Conservation (phyloP, 2,329 filamentous ascomycete species). For the Fusarium brevicatenulatum region DNA sequence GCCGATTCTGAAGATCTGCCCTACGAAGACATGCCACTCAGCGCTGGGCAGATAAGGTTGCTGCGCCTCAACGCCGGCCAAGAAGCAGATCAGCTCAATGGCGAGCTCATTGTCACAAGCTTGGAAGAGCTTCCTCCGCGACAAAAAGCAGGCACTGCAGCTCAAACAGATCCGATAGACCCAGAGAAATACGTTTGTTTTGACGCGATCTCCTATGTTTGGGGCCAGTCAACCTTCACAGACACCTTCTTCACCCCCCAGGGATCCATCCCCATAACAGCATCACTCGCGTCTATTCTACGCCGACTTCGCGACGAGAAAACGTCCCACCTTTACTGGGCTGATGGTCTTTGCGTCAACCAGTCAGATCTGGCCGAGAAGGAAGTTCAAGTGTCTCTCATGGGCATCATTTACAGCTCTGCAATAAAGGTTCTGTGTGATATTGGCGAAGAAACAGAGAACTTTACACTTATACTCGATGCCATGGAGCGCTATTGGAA, state of each 20-base stretch:
- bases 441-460: neutral
- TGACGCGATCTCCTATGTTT: constrained; percentile 15
- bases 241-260: neutral
- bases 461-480: neutral
- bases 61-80: neutral
- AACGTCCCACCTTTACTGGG: neutral
- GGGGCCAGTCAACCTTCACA: neutral
- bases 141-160: neutral
- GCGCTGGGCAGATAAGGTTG: neutral
- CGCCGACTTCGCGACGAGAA: neutral
- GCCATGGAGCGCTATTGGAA: constrained; percentile 7
- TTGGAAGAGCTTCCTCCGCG: neutral
- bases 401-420: constrained; percentile 15
- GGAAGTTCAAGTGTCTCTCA: constrained; percentile 1
- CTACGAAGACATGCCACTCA: neutral
- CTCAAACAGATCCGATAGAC: neutral
- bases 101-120: neutral
- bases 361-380: neutral
- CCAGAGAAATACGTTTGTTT: neutral
- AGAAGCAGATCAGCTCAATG: neutral
- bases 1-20: too few relatives aligned
- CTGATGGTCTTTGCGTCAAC: constrained; percentile 10
- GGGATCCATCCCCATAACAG: neutral
- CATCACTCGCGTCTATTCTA: constrained; percentile 11
- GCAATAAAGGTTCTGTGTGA: constrained; percentile 10